Base-by-base conservation (phyloP, 2,329 filamentous ascomycete species). In the Xylariaceae sp. region DNA sequence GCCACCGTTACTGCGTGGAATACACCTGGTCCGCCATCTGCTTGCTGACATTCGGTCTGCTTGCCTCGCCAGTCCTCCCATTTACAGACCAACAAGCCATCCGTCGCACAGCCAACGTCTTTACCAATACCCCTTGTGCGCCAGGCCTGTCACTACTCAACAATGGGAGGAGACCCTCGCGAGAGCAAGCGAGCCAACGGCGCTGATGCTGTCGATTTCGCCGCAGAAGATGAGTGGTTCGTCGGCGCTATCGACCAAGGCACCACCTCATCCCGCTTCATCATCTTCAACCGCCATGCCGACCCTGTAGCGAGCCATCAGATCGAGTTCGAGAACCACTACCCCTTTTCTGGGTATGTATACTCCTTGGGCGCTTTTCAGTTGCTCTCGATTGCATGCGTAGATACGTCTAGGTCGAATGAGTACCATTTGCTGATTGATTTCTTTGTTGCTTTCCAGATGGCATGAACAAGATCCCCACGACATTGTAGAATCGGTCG, bases 181-280 rank as follows among this genome's bases (percentile, higher is more conserved):
- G 61, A 64, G 49, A 60, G 58, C 56, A 62, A 63, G 57, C 58
- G 54, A 42, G 55, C 53, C 47, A 50, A 53, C 33, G 49, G 55
- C 41, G 50, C 47, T 40, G 19, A 44, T 51, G 11, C 42, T 19
- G 17, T 48, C 36, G 44, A 50, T 39, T 31, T 49, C 9, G 47
- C 14, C 39, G 16, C 41, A 13, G 55, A 74, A 39, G 72, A 86
- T 51, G 72, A 86, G 51, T 82, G 82, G 73, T 96, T 89, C 65
- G 86, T 96, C 55, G 91, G 90, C 54, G 89, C 88, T 61, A 92
- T 96, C 67, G 91, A 96, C 67, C 90, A 95, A 66, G 91, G 91
- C 53, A 96, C 91, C 12, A 96, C 91, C 31, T 93, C 88, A 53
- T 89, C 90, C 33, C 82, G 91, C 36, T 96, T 96, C 72, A 81